phyloP scores from a whole-genome alignment of 495 filamentous ascomycete genomes.

The Tirmania nivea region DNA sequence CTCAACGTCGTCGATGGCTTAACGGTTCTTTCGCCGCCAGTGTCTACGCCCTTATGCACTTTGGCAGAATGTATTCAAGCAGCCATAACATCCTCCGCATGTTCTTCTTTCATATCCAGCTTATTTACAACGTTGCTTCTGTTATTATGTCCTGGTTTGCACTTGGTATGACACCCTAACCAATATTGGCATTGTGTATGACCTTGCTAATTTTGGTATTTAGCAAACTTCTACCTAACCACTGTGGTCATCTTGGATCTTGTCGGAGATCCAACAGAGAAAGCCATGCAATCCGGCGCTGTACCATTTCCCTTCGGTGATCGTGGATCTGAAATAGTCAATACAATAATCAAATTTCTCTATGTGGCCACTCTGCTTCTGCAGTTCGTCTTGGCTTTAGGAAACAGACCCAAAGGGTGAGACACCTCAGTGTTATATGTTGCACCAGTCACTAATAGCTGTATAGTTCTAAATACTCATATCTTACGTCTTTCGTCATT shows the following conservation, averaged over 20 bases:
- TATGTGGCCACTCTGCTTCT: slow-evolving; percentile 79
- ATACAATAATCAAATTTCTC: slow-evolving; percentile 74
- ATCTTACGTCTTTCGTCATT: slow-evolving; percentile 69
- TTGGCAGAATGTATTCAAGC: slow-evolving; percentile 33
- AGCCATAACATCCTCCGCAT: slow-evolving; percentile 20
- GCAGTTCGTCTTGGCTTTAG: slow-evolving; percentile 92
- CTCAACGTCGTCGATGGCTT: slow-evolving; percentile 21
- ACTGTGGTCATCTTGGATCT: slow-evolving; percentile 94
- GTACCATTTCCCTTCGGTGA: slow-evolving; percentile 62
- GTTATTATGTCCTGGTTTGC: slow-evolving; percentile 89
- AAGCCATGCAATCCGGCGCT: slow-evolving; percentile 24
- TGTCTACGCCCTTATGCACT: slow-evolving; percentile 46
- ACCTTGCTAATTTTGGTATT: neutral
- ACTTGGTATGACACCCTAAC: slow-evolving; percentile 37
- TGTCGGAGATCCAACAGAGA: slow-evolving; percentile 45
- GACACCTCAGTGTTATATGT: too few relatives aligned
- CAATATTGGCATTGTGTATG: too few relatives aligned
- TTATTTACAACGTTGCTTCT: slow-evolving; percentile 83
- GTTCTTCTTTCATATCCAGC: slow-evolving; percentile 23
- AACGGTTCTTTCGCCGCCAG: slow-evolving; percentile 22
- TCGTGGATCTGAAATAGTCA: slow-evolving; percentile 64
- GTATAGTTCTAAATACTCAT: slow-evolving; percentile 53
- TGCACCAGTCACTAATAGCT: slow-evolving; percentile 9
- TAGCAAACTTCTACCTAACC: slow-evolving; percentile 81
- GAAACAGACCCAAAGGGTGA: slow-evolving; percentile 71